phyloP scores from a whole-genome alignment of 441 rosid genomes.

The Pelargonium cotyledonis region DNA sequence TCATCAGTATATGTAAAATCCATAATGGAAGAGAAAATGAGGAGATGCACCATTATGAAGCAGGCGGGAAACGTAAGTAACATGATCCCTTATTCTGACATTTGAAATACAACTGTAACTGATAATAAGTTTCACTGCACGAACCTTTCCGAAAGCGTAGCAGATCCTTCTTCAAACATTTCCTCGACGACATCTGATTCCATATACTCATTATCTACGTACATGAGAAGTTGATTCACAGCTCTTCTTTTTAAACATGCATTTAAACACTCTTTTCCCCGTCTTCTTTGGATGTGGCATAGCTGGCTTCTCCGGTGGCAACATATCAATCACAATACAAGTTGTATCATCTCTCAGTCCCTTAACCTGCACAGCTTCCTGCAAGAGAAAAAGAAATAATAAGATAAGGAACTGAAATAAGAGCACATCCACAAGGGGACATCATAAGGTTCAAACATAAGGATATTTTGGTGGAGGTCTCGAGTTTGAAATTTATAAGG shows the following conservation, averaged over 20 bases:
- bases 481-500: too few species aligned
- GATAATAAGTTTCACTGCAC: constrained; percentile 22
- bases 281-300: constrained; percentile 61
- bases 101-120: too few species aligned
- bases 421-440: too few species aligned
- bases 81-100: too few species aligned
- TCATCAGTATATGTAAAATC: not conserved
- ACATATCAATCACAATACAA: constrained; percentile 85
- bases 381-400: constrained; percentile 20
- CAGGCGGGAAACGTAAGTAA: constrained; percentile 1
- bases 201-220: constrained; percentile 45
- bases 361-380: constrained; percentile 79
- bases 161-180: constrained; percentile 89
- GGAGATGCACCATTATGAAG: not conserved
- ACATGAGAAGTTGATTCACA: constrained; percentile 63
- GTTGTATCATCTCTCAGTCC: constrained; percentile 98
- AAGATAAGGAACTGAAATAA: not conserved
- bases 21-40: not conserved
- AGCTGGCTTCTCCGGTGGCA: constrained; percentile 67
- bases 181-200: constrained; percentile 85
- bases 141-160: constrained; percentile 95
- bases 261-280: constrained; percentile 71
- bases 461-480: too few species aligned
- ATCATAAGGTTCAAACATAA: too few species aligned
- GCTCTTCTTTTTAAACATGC: constrained; percentile 71